Evolutionary conservation across 495 filamentous ascomycete species (phyloP).

Genomic region (Daldinia caldariorum): DNA sequence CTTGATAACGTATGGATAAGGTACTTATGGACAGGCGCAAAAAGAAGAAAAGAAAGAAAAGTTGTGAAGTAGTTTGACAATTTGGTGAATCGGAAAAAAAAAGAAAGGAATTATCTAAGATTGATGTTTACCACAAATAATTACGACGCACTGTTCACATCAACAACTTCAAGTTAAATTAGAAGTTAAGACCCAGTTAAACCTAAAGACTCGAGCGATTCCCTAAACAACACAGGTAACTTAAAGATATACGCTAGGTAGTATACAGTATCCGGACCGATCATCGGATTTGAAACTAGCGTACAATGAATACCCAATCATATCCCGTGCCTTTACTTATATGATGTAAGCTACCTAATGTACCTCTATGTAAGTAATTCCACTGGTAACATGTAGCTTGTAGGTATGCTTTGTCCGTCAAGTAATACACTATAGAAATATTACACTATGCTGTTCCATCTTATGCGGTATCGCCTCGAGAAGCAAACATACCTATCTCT

Average conservation of each 20-base stretch:
- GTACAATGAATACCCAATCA: background rate
- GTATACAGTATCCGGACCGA: slow-evolving; percentile 26
- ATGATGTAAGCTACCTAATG: background rate
- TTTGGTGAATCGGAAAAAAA: slow-evolving; percentile 10
- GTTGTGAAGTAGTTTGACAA: slow-evolving; percentile 8
- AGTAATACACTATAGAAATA: background rate
- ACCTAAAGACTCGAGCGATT: slow-evolving; percentile 21
- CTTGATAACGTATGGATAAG: too few species aligned
- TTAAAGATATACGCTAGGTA: slow-evolving; percentile 3
- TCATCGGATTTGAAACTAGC: slow-evolving; percentile 38
- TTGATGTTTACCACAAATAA: slow-evolving; percentile 29
- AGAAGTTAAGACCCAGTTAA: slow-evolving; percentile 15
- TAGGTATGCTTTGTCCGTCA: background rate
- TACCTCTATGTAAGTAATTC: slow-evolving; percentile 4
- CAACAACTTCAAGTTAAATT: slow-evolving; percentile 2
- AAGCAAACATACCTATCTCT: background rate
- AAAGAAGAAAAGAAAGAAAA: background rate
- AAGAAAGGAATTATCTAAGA: slow-evolving; percentile 32
- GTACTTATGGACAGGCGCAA: too few species aligned
- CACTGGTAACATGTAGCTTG: background rate
- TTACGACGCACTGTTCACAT: slow-evolving; percentile 30
- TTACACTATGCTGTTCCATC: background rate
- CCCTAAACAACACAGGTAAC: background rate
- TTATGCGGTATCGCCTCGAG: background rate
- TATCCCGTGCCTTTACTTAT: background rate